These are phyloP conservation scores for Neofusicoccum sp. DNA, from an alignment of 2,329 filamentous ascomycete genomes.

Conservation along the genomic window DNA sequence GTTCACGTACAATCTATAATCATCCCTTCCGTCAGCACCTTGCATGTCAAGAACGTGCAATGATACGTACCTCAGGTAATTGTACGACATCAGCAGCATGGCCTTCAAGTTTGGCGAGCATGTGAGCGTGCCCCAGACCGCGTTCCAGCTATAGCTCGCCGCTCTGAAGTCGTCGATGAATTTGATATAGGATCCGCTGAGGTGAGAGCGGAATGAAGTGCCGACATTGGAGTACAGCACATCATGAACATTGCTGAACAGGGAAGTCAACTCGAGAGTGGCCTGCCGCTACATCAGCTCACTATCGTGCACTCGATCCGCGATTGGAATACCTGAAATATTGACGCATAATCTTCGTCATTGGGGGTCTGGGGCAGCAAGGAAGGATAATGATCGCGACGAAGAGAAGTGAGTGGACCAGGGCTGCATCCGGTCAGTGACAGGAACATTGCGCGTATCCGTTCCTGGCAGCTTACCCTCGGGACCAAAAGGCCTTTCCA, in stretches of 20 bases:
- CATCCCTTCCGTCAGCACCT: background rate
- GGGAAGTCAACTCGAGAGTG: conserved; percentile 69
- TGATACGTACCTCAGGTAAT: conserved; percentile 59
- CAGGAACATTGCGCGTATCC: background rate
- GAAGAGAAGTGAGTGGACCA: conserved; percentile 65
- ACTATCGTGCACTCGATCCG: background rate
- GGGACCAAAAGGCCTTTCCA: conserved; percentile 73
- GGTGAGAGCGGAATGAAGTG: conserved; percentile 69
- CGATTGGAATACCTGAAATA: conserved; percentile 56
- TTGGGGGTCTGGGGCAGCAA: conserved; percentile 60
- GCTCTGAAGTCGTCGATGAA: conserved; percentile 74
- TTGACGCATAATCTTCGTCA: conserved; percentile 67
- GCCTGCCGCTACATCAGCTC: conserved; percentile 40
- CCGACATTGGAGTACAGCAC: conserved; percentile 72
- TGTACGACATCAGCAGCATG: conserved; percentile 69
- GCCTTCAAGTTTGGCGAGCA: conserved; percentile 67
- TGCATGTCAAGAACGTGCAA: background rate
- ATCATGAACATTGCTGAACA: conserved; percentile 75
- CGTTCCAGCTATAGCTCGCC: conserved; percentile 71
- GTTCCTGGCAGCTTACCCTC: conserved; percentile 40
- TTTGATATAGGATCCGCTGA: conserved; percentile 72
- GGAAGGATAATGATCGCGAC: conserved; percentile 69
- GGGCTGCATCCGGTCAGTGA: conserved; percentile 45
- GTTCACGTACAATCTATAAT: conserved; percentile 64
- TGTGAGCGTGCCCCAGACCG: conserved; percentile 54